These are phyloP conservation scores for Xylaria sp. DNA, from an alignment of 2,329 filamentous ascomycete genomes.

Conservation along the genomic window DNA sequence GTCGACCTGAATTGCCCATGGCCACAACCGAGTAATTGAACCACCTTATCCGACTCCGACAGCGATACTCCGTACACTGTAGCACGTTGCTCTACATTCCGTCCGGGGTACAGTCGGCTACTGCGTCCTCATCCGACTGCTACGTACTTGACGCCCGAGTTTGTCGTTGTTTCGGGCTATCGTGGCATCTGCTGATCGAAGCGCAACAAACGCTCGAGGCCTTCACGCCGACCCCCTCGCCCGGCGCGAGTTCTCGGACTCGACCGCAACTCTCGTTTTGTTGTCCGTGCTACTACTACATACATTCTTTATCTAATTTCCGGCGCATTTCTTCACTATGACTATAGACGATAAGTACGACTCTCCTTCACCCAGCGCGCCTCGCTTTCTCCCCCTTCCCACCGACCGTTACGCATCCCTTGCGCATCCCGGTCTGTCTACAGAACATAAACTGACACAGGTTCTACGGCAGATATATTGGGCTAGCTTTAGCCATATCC, in stretches of 20 bases:
- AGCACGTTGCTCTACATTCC: neutral
- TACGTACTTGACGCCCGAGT: constrained; percentile 21
- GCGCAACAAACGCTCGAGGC: constrained; percentile 42
- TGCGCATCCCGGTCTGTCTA: neutral
- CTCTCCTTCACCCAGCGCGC: constrained; percentile 26
- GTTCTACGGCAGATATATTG: constrained; percentile 72
- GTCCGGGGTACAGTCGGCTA: constrained; percentile 14
- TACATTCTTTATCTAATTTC: constrained; percentile 26
- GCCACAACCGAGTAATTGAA: constrained; percentile 30
- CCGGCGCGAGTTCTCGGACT: constrained; percentile 46
- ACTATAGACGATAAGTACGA: constrained; percentile 62
- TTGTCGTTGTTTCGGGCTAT: constrained; percentile 41
- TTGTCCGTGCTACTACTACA: constrained; percentile 12
- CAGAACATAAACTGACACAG: constrained; percentile 48
- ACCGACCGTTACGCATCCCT: neutral
- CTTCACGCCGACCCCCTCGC: constrained; percentile 44
- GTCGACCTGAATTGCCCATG: constrained; percentile 22
- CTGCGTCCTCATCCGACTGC: constrained; percentile 6
- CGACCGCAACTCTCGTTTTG: constrained; percentile 29
- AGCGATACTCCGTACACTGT: neutral
- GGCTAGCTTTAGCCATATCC: constrained; percentile 78
- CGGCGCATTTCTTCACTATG: constrained; percentile 48
- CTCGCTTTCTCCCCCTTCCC: constrained; percentile 11
- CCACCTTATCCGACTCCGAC: constrained; percentile 20
- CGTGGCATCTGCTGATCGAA: constrained; percentile 46